Base-by-base conservation (phyloP, 2,329 filamentous ascomycete species). In the Lithohypha guttulata region DNA sequence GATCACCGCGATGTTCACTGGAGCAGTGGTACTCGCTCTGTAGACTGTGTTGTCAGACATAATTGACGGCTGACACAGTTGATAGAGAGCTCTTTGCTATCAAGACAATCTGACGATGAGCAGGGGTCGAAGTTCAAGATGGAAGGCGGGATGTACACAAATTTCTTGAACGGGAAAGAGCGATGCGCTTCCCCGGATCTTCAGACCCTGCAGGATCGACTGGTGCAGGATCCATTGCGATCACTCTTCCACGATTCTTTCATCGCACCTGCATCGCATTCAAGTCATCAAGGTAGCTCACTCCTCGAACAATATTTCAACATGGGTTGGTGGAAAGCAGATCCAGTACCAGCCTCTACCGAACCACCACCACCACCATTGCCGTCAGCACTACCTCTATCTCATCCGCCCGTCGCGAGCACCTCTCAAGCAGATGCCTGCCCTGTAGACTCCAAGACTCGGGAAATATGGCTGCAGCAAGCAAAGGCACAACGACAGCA, bases 21-120 rank as follows among this genome's bases (percentile, higher is more conserved):
- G 91, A 27, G 91, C 91, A 48, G 87, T 96, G 43, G 91, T 95
- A 69, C 84, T 95, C 52, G 91, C 84, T 55, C 86, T 81, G 69
- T 93, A 87, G 55, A 96, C 73, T 33, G 44, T 35, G 18, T 39
- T 31, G 23, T 29, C 44, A 23, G 48, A 44, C 50, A 48, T 48
- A n/a, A n/a, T n/a, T n/a, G n/a, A n/a, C n/a, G n/a, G n/a, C n/a
- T n/a, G n/a, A n/a, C n/a, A n/a, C n/a, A n/a, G n/a, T n/a, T n/a
- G n/a, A n/a, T n/a, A n/a, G n/a, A n/a, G 23, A n/a, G n/a, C 23
- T 25, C 23, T 25, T 25, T 25, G n/a, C 23, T 25, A 25, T n/a
- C 23, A n/a, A n/a, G n/a, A n/a, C n/a, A n/a, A n/a, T n/a, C n/a
- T n/a, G n/a, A n/a, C n/a, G n/a, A n/a, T n/a, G n/a, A n/a, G n/a